Evolutionary conservation across 1,284 basidiomycete genomes (phyloP).

Genomic region (Rhodotorula sp.): DNA sequence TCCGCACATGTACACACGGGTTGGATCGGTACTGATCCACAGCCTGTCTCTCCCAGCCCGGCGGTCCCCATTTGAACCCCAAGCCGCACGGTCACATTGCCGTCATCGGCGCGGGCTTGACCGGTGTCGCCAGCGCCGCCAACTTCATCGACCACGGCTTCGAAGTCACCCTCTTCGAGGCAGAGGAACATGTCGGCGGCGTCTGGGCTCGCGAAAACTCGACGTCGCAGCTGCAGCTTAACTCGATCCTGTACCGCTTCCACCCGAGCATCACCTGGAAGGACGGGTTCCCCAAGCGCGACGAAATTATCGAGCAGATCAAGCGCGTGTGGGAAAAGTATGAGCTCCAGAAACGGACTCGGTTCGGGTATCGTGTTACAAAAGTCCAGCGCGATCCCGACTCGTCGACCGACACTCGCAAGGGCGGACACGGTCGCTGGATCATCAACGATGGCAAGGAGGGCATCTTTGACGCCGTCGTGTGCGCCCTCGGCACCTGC

Average conservation of each 20-base stretch:
- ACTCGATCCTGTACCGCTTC: constrained; percentile 60
- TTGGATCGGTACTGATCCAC: neutral
- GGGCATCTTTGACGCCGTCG: constrained; percentile 55
- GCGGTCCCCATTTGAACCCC: neutral
- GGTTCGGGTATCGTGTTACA: constrained; percentile 51
- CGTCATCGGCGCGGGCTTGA: constrained; percentile 54
- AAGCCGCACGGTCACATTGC: constrained; percentile 55
- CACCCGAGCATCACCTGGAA: constrained; percentile 57
- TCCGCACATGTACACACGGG: neutral
- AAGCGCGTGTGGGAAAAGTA: constrained; percentile 59
- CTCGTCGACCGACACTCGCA: constrained; percentile 46
- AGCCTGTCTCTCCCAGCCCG: neutral
- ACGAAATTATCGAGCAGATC: constrained; percentile 62
- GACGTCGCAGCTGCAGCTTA: constrained; percentile 63
- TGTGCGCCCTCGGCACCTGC: constrained; percentile 58
- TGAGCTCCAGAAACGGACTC: constrained; percentile 56
- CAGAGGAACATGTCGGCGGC: constrained; percentile 49
- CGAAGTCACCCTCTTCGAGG: constrained; percentile 58
- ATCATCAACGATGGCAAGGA: constrained; percentile 52
- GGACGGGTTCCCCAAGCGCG: constrained; percentile 56
- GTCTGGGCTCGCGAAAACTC: constrained; percentile 63
- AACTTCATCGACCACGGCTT: constrained; percentile 56
- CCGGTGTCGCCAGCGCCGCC: constrained; percentile 29
- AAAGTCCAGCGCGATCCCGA: constrained; percentile 42
- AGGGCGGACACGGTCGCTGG: constrained; percentile 56